Conservation (phyloP, 2,329 filamentous ascomycete genomes). For the Didymellaceae sp. region DNA sequence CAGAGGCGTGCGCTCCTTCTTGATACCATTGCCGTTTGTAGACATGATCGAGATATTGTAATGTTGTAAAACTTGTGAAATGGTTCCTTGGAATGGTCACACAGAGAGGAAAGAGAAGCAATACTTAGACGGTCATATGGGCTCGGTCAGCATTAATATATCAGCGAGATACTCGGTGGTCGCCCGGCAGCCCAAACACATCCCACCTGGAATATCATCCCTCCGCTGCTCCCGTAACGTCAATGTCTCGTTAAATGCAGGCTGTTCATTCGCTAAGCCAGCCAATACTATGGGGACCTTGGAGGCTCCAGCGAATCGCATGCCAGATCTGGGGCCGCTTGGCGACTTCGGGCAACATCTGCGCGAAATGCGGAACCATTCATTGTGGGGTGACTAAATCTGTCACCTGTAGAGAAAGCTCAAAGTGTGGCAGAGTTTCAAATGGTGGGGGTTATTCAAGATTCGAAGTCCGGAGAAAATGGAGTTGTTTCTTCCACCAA, state of each 20-base stretch:
- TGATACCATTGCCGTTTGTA: conserved; percentile 48
- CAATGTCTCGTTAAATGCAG: conserved; percentile 29
- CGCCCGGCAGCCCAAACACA: conserved; percentile 39
- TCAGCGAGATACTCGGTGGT: conserved; percentile 41
- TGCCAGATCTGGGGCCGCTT: conserved; percentile 35
- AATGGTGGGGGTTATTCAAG: conserved; percentile 26
- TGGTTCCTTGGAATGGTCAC: too few relatives aligned
- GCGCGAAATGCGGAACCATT: conserved; percentile 43
- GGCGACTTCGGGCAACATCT: conserved; percentile 37
- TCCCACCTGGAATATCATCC: conserved; percentile 38
- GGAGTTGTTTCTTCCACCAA: conserved; percentile 41
- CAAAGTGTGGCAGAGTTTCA: conserved; percentile 29
- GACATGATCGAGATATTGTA: conserved; percentile 25
- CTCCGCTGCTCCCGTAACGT: conserved; percentile 31
- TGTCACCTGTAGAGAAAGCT: conserved; percentile 28
- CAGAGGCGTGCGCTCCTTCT: conserved; percentile 61
- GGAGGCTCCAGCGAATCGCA: conserved; percentile 30
- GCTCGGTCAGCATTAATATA: conserved; percentile 50
- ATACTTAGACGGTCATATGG: conserved; percentile 23
- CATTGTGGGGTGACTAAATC: conserved; percentile 47
- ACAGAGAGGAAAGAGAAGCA: conserved; percentile 23
- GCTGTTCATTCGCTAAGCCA: conserved; percentile 36
- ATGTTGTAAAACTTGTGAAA: neutral
- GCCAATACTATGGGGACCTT: conserved; percentile 22
- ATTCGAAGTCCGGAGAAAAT: conserved; percentile 24